Base-by-base conservation (phyloP, 306 rosid species). In the Oemleria cerasiformis region DNA sequence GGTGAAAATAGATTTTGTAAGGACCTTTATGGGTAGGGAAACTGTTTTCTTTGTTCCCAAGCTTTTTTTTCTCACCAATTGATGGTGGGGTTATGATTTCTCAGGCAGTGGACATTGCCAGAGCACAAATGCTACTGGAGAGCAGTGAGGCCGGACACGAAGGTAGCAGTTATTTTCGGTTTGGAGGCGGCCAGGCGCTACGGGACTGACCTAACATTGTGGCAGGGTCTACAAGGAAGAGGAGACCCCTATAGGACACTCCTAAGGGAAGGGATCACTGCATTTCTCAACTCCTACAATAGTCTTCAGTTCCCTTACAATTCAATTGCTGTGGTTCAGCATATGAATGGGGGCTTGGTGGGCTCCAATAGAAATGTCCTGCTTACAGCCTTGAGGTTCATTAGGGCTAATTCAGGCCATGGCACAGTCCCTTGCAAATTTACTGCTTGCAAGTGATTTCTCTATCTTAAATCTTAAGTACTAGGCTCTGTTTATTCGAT, bases 51-150 rank as follows among this genome's bases (percentile, higher is more conserved):
- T 50, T 13, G 19, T 50, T 15, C n/a, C n/a, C 21, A 20, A 68
- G 63, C 50, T 30, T 44, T 9, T 23, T 17, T 34, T 40, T 23
- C 16, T 58, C 47, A 72, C 55, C n/a, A 4, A 34, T 39, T 17
- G 62, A 20, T 39, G 62, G 14, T 23, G 39, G 53, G 42, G 2
- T 63, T 19, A 1, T 74, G 67, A 21, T 60, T n/a, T 59, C 13
- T 2, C 84, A 92, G 98, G 73, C 79, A 67, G 47, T 92, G 98
- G 98, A 81, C 75, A 57, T 60, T 39, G 81, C 81, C 89, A 20
- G 90, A 87, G 72, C 81, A 92, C 81, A 81, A 30, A 75, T 92
- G 98, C 85, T 87, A 88, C 60, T 92, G 96, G 97, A 86, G 96
- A 81, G 87, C 75, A 10, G 82, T 92, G 82, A 87, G 83, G 71